Conservation (phyloP, 1,284 basidiomycete genomes). For the Trichosporon ovoides region DNA sequence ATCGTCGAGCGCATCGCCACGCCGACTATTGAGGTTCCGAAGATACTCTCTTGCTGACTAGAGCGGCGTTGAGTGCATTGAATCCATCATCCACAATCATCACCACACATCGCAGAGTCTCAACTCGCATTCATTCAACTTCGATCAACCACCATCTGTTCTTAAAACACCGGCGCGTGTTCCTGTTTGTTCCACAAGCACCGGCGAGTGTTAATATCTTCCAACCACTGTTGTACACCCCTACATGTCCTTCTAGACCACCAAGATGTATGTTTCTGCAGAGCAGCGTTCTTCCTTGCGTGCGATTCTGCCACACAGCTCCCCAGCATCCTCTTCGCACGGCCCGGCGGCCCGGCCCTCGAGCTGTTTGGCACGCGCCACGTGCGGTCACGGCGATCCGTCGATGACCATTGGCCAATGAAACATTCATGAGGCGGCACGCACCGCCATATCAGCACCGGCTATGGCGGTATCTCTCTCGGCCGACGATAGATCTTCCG, state of each 20-base stretch:
- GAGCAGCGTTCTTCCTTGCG: not conserved
- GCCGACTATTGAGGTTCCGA: not conserved
- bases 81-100: not conserved
- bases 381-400: too few species aligned
- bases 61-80: not conserved
- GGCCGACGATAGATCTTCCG: too few species aligned
- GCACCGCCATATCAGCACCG: too few species aligned
- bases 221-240: slow-evolving; percentile 3
- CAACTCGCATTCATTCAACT: too few species aligned
- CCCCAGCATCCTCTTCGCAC: too few species aligned
- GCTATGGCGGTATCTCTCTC: too few species aligned
- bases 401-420: too few species aligned
- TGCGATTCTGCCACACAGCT: too few species aligned
- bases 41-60: slow-evolving; percentile 2
- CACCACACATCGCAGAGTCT: too few species aligned
- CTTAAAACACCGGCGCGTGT: slow-evolving; percentile 5
- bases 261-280: not conserved
- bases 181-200: not conserved
- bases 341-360: too few species aligned
- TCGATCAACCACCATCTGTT: not conserved
- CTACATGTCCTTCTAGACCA: not conserved
- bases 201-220: not conserved
- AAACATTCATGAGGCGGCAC: too few species aligned
- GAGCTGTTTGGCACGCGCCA: too few species aligned
- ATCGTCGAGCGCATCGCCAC: slow-evolving; percentile 2